Evolutionary conservation across 2,329 filamentous ascomycete genomes (phyloP), one percentile per base, ranked within the genome.

Genomic region (Biscogniauxia marginata): DNA sequence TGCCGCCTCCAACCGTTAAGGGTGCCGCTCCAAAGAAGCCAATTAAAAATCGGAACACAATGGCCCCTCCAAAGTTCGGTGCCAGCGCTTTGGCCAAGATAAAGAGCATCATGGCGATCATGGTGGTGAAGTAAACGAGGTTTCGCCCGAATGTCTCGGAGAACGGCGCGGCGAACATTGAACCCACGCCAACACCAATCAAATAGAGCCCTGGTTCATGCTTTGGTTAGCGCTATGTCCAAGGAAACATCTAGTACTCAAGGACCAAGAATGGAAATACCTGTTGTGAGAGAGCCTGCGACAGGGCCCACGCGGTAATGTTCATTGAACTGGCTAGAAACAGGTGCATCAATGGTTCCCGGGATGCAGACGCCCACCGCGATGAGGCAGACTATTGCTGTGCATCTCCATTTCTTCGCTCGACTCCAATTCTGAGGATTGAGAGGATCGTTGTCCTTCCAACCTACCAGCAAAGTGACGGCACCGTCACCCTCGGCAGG

Each of bases 1-100:
- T 75, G 0, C 76, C 77, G 0, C 77, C 77, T 0, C 74, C 72
- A 20, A 72, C 71, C 1, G 74, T 75, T 0, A 79, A 65, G 3
- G 79, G 77, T 1, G 76, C 75, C 3, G 76, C 76, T 0, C 76
- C 78, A 16, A 74, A 75, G 23, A 78, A 71, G 0, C 78, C 79
- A 1, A 77, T 72, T 1, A 83, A 58, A 56, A 82, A 79, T 0
- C 79, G 74, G 55, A 82, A 82, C 1, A 68, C 70, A 39, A 80
- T 73, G 5, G 79, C 67, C 7, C 73, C 70, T 0, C 69, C 70
- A 7, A 79, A 68, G 54, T 75, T 78, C 0, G 75, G 75, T 0
- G 76, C 73, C 0, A 79, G 68, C 0, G 70, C 78, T 2, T 74
- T 74, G 1, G 71, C 77, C 65, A 80, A 70, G 46, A 75, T 76